Evolutionary conservation across 2,329 filamentous ascomycete species (phyloP), one percentile per base, ranked within the genome.

Genomic region (Coniochaeta ligniaria): DNA sequence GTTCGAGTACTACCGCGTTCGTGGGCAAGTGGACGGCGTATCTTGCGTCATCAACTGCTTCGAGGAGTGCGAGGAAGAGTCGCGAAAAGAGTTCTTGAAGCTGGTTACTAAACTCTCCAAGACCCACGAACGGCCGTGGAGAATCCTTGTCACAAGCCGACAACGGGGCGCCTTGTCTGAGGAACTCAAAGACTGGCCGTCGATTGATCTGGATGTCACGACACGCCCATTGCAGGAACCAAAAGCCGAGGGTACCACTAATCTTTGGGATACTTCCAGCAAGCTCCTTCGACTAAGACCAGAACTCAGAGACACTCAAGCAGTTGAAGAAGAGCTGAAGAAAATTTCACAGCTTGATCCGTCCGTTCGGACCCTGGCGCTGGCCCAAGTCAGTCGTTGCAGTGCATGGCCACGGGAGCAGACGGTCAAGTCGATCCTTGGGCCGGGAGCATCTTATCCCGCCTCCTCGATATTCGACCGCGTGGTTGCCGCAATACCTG

Each of bases 1-100:
- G 52, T 55, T 55, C 16, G 26, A 55, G 52, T 55, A 55, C 52
- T 55, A 55, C 52, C 52, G 52, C 17, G 26, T 55, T 26, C 52
- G 52, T 7, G 52, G 52, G 6, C 52, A 55, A n/a, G 52, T 55
- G 26, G 31, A 31, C 52, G 52, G 52, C n/a, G 52, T 55, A 11
- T 33, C 52, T 14, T 55, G 52, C 52, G 52, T 55, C 52, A 55
- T 55, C 31, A 55, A 55, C 12, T 36, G 31, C 52, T 55, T 55
- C 31, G 52, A 55, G 16, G 52, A 55, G 31, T 55, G 52, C 16
- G 52, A 55, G 52, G 52, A 55, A 31, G 26, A 55, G 52, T 55
- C 52, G 16, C 52, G 52, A 5, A 55, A 55, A 16, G 24, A 31
- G 5, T 55, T 55, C 52, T 26, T 55, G 26, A 14, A 31, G 16